Evolutionary conservation across 164 flowering plant genomes (phyloP).

Genomic region (Dillenia turbinata): DNA sequence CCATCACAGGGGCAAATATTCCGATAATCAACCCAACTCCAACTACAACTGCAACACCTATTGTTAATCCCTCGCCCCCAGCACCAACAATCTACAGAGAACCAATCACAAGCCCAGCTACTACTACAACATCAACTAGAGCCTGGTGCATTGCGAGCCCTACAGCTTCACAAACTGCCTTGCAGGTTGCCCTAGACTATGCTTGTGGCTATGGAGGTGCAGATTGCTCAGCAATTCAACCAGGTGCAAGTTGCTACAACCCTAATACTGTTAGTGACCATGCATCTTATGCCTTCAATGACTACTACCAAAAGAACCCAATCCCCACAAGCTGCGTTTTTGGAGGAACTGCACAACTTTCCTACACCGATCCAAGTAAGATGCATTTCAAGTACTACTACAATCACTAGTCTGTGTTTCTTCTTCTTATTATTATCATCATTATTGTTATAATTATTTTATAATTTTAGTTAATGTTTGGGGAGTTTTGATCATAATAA

Average conservation of each 20-base stretch:
- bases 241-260: constrained; percentile 62
- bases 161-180: constrained; percentile 51
- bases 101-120: constrained; percentile 16
- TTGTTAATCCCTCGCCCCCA: constrained; percentile 7
- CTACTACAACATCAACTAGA: constrained; percentile 31
- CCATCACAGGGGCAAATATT: constrained; percentile 33
- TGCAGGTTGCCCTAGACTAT: constrained; percentile 81
- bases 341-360: constrained; percentile 72
- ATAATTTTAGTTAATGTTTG: neutral
- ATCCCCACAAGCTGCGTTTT: constrained; percentile 77
- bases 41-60: constrained; percentile 20
- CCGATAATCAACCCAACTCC: constrained; percentile 54
- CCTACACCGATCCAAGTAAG: constrained; percentile 81
- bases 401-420: neutral
- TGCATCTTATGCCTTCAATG: constrained; percentile 85
- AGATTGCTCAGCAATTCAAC: constrained; percentile 71
- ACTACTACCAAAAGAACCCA: constrained; percentile 80
- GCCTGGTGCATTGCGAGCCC: constrained; percentile 79
- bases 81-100: constrained; percentile 7
- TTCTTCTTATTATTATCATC: too few relatives aligned
- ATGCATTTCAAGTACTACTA: too few relatives aligned
- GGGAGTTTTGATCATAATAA: neutral
- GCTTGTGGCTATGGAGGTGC: constrained; percentile 88
- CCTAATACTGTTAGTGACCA: constrained; percentile 63
- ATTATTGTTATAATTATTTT: too few relatives aligned